Conservation (phyloP, 2,329 filamentous ascomycete species). For the Whalleya microplaca region DNA sequence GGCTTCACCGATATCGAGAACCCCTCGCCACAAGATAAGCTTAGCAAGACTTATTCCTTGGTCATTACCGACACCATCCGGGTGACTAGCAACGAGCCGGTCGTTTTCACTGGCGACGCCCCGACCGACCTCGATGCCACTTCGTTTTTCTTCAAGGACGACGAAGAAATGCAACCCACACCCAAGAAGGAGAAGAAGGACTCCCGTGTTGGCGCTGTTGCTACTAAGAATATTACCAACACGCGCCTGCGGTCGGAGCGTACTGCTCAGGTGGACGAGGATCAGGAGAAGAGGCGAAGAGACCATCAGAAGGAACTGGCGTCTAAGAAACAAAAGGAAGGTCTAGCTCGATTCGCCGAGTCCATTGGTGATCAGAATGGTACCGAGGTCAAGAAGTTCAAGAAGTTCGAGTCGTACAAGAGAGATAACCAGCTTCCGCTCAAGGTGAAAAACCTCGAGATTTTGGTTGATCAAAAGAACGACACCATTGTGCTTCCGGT, state of each 20-base stretch:
- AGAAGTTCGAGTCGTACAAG: conserved; percentile 99
- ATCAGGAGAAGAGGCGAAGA: conserved; percentile 82
- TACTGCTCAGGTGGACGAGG: conserved; percentile 84
- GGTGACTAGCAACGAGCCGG: conserved; percentile 75
- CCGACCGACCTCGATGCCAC: conserved; percentile 90
- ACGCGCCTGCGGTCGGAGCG: conserved; percentile 91
- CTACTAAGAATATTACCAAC: conserved; percentile 93
- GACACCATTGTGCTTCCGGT: conserved; percentile 90
- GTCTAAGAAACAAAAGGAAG: conserved; percentile 86
- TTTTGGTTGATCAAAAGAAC: conserved; percentile 90
- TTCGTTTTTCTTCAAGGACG: conserved; percentile 98
- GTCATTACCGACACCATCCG: conserved; percentile 92
- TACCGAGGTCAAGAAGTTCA: conserved; percentile 96
- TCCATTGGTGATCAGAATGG: conserved; percentile 85
- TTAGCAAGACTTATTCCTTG: conserved; percentile 85
- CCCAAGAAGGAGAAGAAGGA: conserved; percentile 93
- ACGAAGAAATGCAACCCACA: conserved; percentile 81
- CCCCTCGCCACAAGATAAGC: conserved; percentile 83
- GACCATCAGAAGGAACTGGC: conserved; percentile 92
- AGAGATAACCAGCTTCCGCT: conserved; percentile 90
- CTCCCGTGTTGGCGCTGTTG: conserved; percentile 80
- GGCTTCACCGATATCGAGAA: conserved; percentile 91
- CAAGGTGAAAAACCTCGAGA: conserved; percentile 81
- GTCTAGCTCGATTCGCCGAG: conserved; percentile 82
- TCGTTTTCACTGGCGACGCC: conserved; percentile 92